Conservation (phyloP, 768 basidiomycete species). For the Epithele typhae region DNA sequence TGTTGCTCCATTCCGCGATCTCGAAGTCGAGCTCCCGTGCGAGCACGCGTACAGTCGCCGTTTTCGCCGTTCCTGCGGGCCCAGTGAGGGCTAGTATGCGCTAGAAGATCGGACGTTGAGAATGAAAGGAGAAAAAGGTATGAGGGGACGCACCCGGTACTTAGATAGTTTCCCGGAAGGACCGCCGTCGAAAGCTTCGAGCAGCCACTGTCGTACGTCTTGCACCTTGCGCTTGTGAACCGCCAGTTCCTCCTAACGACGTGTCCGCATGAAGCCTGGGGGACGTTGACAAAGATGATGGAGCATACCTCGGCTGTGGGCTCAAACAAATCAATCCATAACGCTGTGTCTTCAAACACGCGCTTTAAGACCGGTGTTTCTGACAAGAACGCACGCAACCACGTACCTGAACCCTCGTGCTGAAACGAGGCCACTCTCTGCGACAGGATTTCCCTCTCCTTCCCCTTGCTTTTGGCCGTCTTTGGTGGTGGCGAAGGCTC, state of each 20-base stretch:
- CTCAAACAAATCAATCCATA: conserved; percentile 33
- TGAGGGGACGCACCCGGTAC: conserved; percentile 57
- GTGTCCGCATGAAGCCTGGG: background rate
- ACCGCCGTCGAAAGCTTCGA: conserved; percentile 67
- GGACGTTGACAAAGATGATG: background rate
- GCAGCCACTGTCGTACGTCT: conserved; percentile 70
- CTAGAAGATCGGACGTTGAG: conserved; percentile 32
- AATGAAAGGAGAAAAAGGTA: background rate
- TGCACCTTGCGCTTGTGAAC: conserved; percentile 79
- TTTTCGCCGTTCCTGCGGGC: conserved; percentile 89
- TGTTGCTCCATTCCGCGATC: conserved; percentile 82
- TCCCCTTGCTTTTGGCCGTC: conserved; percentile 23
- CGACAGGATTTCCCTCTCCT: conserved; percentile 1
- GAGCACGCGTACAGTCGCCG: conserved; percentile 75
- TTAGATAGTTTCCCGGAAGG: conserved; percentile 59
- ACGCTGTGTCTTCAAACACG: conserved; percentile 1
- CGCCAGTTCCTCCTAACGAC: conserved; percentile 60
- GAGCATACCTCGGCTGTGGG: conserved; percentile 25
- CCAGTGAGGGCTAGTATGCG: conserved; percentile 83
- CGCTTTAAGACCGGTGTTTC: too few species aligned
- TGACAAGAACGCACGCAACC: too few species aligned
- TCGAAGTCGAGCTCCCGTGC: conserved; percentile 72
- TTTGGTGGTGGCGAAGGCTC: background rate
- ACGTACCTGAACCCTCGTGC: too few species aligned
- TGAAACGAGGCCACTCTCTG: too few species aligned